These are phyloP conservation scores for Cladosporium cucumerinum DNA, from an alignment of 2,329 filamentous ascomycete genomes.

Conservation along the genomic window DNA sequence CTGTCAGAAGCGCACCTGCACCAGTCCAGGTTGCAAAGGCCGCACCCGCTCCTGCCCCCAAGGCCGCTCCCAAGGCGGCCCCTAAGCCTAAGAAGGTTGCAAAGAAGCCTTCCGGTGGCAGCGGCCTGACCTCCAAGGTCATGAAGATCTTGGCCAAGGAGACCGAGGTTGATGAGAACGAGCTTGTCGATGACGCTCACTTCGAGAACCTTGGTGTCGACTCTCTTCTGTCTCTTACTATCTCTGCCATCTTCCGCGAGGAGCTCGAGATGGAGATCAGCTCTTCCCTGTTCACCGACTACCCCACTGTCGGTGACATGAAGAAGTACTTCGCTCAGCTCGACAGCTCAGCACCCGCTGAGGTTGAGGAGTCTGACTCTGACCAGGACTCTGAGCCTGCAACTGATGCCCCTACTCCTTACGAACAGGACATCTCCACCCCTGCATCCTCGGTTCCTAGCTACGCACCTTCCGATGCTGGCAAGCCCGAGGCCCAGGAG, in stretches of 20 bases:
- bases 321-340: slow-evolving; percentile 54
- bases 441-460: slow-evolving; percentile 50
- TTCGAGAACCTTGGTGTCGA: slow-evolving; percentile 63
- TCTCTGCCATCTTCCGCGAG: slow-evolving; percentile 60
- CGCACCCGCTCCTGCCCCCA: slow-evolving; percentile 20
- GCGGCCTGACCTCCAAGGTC: slow-evolving; percentile 51
- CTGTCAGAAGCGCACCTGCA: slow-evolving; percentile 33
- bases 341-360: slow-evolving; percentile 36
- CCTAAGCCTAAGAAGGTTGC: slow-evolving; percentile 46
- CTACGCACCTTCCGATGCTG: slow-evolving; percentile 38
- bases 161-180: slow-evolving; percentile 56
- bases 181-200: slow-evolving; percentile 58
- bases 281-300: slow-evolving; percentile 58
- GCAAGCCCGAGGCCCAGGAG: slow-evolving; percentile 39
- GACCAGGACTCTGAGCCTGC: slow-evolving; percentile 42
- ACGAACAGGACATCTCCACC: slow-evolving; percentile 42
- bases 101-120: slow-evolving; percentile 50
- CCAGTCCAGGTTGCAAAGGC: slow-evolving; percentile 34
- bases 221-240: slow-evolving; percentile 59
- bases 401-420: slow-evolving; percentile 43
- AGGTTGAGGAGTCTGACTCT: slow-evolving; percentile 34
- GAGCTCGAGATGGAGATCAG: slow-evolving; percentile 59
- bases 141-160: slow-evolving; percentile 67
- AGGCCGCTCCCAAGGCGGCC: slow-evolving; percentile 22
- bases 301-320: slow-evolving; percentile 58